Evolutionary conservation across 768 basidiomycete species (phyloP).

Genomic region (Lactarius vividus): DNA sequence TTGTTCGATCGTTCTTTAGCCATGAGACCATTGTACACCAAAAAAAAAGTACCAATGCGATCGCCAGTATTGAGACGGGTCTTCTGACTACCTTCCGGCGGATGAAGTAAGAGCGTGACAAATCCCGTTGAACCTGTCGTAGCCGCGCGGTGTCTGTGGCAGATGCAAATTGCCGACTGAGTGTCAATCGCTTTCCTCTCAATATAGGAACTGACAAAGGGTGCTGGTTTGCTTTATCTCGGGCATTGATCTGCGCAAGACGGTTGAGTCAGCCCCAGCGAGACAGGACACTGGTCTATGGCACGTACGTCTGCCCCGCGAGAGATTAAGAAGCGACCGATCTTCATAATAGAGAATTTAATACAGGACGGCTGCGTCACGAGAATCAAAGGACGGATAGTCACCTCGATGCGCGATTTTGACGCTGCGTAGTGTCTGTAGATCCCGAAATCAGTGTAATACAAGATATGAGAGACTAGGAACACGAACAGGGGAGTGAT

Average conservation of each 20-base stretch:
- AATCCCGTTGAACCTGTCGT: slow-evolving; percentile 93
- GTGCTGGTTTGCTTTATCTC: slow-evolving; percentile 89
- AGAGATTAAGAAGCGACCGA: slow-evolving; percentile 80
- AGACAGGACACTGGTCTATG: slow-evolving; percentile 25
- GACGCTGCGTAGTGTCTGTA: slow-evolving; percentile 89
- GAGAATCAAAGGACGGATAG: not conserved
- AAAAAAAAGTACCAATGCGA: slow-evolving; percentile 56
- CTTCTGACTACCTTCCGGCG: slow-evolving; percentile 72
- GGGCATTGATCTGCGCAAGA: slow-evolving; percentile 78
- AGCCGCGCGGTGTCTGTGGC: slow-evolving; percentile 84
- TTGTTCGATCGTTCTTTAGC: slow-evolving; percentile 30
- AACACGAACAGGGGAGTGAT: slow-evolving; percentile 71
- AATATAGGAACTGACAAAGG: slow-evolving; percentile 61
- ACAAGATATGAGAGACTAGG: slow-evolving; percentile 21
- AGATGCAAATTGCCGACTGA: not conserved
- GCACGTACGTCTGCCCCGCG: slow-evolving; percentile 87
- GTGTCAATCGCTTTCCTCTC: not conserved
- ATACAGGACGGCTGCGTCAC: not conserved
- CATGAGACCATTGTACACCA: slow-evolving; percentile 24
- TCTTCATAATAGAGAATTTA: slow-evolving; percentile 47
- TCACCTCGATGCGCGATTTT: slow-evolving; percentile 76
- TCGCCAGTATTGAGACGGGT: slow-evolving; percentile 84
- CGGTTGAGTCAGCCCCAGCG: slow-evolving; percentile 27
- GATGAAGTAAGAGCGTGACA: slow-evolving; percentile 78
- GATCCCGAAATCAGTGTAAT: slow-evolving; percentile 16